Conservation (phyloP, 495 filamentous ascomycete species). For the Emericellopsis terricola region DNA sequence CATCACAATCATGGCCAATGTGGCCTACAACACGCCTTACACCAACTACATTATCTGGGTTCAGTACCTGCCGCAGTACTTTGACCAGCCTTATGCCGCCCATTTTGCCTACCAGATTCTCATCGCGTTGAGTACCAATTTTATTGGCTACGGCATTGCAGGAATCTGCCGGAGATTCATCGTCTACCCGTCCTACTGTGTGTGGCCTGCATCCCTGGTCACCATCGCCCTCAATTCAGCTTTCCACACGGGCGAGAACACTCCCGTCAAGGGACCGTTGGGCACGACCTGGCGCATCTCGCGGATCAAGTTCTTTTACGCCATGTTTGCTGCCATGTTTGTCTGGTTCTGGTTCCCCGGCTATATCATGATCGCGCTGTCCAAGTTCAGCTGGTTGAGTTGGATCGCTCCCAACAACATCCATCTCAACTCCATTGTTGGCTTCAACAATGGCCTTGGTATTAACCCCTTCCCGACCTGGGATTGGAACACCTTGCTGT, state of each 20-base stretch:
- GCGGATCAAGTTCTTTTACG: slow-evolving; percentile 14
- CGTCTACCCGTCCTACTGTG: slow-evolving; percentile 24
- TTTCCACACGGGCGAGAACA: slow-evolving; percentile 15
- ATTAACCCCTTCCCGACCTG: slow-evolving; percentile 20
- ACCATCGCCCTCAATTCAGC: slow-evolving; percentile 21
- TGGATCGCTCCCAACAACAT: slow-evolving; percentile 16
- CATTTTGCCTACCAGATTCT: slow-evolving; percentile 21
- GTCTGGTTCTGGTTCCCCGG: slow-evolving; percentile 12
- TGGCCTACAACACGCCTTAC: slow-evolving; percentile 13
- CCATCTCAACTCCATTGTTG: slow-evolving; percentile 12
- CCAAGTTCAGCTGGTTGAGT: slow-evolving; percentile 10
- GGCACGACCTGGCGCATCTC: slow-evolving; percentile 10
- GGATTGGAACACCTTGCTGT: slow-evolving; percentile 18
- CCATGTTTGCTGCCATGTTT: slow-evolving; percentile 10
- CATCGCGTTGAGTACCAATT: slow-evolving; percentile 19
- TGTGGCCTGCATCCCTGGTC: slow-evolving; percentile 21
- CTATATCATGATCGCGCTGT: slow-evolving; percentile 10
- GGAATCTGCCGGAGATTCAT: slow-evolving; percentile 35
- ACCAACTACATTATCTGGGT: slow-evolving; percentile 23
- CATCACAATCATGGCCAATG: slow-evolving; percentile 25
- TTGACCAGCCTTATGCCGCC: slow-evolving; percentile 17
- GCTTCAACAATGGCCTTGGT: slow-evolving; percentile 17
- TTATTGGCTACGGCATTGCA: slow-evolving; percentile 30
- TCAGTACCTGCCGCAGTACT: slow-evolving; percentile 17
- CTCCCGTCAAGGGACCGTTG: slow-evolving; percentile 13